Percentiles rank a stretch among this genome's conserved stretches.
Evolutionary conservation across 2,329 filamentous ascomycete species (phyloP).

Genomic region (Pseudogymnoascus sp.): DNA sequence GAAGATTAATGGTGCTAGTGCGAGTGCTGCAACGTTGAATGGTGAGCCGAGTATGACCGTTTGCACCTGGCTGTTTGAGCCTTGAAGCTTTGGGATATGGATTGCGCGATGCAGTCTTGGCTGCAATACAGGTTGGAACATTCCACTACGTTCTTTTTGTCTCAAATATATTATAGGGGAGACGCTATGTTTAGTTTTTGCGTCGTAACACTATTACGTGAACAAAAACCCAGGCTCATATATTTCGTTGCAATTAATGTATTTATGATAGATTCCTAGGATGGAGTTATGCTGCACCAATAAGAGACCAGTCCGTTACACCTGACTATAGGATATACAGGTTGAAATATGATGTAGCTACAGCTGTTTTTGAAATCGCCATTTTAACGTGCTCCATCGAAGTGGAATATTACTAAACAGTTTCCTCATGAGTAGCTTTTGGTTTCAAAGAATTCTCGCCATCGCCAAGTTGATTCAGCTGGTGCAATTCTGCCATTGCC

Average conservation of each 20-base stretch:
- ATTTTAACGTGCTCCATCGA: neutral
- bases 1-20: neutral
- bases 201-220: neutral
- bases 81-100: neutral
- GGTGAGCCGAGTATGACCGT: neutral
- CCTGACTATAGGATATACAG: neutral
- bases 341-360: neutral
- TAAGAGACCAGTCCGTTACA: neutral
- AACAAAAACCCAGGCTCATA: neutral
- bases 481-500: neutral
- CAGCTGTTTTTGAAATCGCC: neutral
- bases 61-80: neutral
- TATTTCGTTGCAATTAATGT: neutral
- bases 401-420: neutral
- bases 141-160: too few relatives aligned
- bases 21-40: neutral
- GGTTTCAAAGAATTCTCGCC: neutral
- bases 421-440: neutral
- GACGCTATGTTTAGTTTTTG: neutral
- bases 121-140: too few relatives aligned
- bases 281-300: neutral
- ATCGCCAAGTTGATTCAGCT: slow-evolving; percentile 5
- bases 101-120: neutral
- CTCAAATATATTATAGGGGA: too few relatives aligned
- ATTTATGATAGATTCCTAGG: neutral